phyloP scores from a whole-genome alignment of 2,329 filamentous ascomycete genomes.

The Hirsutella rhossiliensis region DNA sequence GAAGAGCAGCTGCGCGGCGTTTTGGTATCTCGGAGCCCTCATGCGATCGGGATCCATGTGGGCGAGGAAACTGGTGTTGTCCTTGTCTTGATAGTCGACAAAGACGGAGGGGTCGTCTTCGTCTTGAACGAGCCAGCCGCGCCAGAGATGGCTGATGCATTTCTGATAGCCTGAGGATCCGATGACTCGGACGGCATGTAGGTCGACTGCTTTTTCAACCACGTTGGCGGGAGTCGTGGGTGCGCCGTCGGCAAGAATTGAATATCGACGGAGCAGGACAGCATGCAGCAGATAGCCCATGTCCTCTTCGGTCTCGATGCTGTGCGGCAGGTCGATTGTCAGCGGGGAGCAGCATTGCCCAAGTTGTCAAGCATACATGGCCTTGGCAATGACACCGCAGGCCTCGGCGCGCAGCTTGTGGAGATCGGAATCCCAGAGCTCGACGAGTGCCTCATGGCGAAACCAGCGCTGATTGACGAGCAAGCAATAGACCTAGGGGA shows the following conservation, averaged over 20 bases:
- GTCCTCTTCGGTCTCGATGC: slow-evolving; percentile 79
- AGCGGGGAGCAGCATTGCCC: neutral
- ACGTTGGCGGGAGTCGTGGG: slow-evolving; percentile 71
- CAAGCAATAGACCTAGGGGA: slow-evolving; percentile 56
- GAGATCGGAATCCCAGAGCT: slow-evolving; percentile 87
- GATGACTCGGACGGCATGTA: slow-evolving; percentile 82
- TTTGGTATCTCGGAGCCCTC: slow-evolving; percentile 86
- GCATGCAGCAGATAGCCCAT: slow-evolving; percentile 66
- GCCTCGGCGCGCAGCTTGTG: slow-evolving; percentile 68
- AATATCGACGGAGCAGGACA: slow-evolving; percentile 79
- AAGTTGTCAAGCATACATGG: slow-evolving; percentile 30
- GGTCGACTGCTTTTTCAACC: slow-evolving; percentile 84
- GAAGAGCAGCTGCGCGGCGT: slow-evolving; percentile 73
- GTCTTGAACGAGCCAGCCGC: slow-evolving; percentile 93
- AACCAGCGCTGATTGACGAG: slow-evolving; percentile 66
- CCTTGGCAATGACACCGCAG: slow-evolving; percentile 87
- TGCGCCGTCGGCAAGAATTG: slow-evolving; percentile 60
- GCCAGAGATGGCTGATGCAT: slow-evolving; percentile 87
- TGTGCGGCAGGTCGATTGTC: slow-evolving; percentile 14
- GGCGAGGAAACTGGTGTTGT: slow-evolving; percentile 61
- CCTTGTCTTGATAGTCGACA: slow-evolving; percentile 74
- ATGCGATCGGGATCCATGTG: slow-evolving; percentile 94
- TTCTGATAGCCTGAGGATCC: slow-evolving; percentile 92
- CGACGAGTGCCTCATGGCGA: slow-evolving; percentile 60
- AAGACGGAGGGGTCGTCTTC: slow-evolving; percentile 85